phyloP scores from a whole-genome alignment of 2,329 filamentous ascomycete genomes.

The Pseudopithomyces maydicus region DNA sequence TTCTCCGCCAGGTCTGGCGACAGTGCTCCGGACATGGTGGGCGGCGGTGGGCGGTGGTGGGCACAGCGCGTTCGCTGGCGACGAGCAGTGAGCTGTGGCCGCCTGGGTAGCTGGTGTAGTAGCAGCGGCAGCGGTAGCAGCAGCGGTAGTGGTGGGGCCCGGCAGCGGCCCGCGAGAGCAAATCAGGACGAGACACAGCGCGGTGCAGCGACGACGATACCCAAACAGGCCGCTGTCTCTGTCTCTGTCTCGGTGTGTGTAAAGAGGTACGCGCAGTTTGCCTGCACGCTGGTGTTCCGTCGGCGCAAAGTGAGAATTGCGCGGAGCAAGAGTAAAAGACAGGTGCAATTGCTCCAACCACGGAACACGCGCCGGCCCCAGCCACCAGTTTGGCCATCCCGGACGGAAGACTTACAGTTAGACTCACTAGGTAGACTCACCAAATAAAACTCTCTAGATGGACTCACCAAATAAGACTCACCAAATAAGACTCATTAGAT shows the following conservation, averaged over 20 bases:
- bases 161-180: constrained; percentile 10
- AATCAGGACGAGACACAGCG: constrained; percentile 6
- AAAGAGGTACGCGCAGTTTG: background rate
- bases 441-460: no score
- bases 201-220: background rate
- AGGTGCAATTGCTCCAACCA: background rate
- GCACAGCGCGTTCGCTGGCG: constrained; percentile 3
- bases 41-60: constrained; percentile 9
- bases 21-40: constrained; percentile 34
- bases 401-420: no score
- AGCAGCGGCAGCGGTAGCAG: background rate
- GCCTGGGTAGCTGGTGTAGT: background rate
- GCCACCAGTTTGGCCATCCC: background rate
- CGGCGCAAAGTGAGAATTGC: background rate
- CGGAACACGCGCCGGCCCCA: constrained; percentile 3
- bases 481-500: no score
- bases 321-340: background rate
- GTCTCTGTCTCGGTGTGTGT: background rate
- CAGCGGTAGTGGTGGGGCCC: constrained; percentile 16
- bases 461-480: no score
- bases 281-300: background rate
- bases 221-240: background rate
- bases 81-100: background rate
- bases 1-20: constrained; percentile 54
- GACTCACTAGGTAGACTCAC: no score